A percentile compares a stretch with the other conserved stretches of the same genome.
phyloP scores from a whole-genome alignment of 352 stramenopile genomes.

The Phytophthora sojae region DNA sequence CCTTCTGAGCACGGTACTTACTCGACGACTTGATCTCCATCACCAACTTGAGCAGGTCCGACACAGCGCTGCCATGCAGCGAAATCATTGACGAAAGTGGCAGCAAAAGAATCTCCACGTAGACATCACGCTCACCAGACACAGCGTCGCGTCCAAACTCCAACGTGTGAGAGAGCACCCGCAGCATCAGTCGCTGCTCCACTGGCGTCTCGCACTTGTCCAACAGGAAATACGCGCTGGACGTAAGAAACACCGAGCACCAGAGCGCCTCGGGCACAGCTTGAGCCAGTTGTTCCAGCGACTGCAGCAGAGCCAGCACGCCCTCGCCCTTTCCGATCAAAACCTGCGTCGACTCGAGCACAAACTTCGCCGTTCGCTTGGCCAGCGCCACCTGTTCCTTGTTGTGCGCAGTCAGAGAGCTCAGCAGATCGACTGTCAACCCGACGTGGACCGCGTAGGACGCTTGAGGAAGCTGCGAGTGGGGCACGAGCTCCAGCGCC shows the following conservation, averaged over 20 bases:
- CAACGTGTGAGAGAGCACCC: slow-evolving; percentile 38
- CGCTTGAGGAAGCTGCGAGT: slow-evolving; percentile 18
- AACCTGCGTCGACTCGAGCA: slow-evolving; percentile 35
- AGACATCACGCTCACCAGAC: slow-evolving; percentile 37
- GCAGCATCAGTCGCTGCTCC: slow-evolving; percentile 59
- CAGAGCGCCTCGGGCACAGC: slow-evolving; percentile 36
- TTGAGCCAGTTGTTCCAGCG: slow-evolving; percentile 43
- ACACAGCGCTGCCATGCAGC: slow-evolving; percentile 33
- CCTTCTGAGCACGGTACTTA: slow-evolving; percentile 16
- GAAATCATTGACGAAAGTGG: slow-evolving; percentile 60
- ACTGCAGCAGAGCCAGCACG: slow-evolving; percentile 55
- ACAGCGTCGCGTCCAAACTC: slow-evolving; percentile 24
- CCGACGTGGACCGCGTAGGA: slow-evolving; percentile 50
- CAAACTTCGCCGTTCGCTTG: slow-evolving; percentile 18
- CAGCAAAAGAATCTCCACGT: slow-evolving; percentile 67
- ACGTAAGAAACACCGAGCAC: slow-evolving; percentile 49
- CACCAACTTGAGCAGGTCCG: slow-evolving; percentile 50
- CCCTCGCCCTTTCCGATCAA: slow-evolving; percentile 41
- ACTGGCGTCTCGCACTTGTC: slow-evolving; percentile 30
- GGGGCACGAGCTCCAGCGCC: slow-evolving; percentile 45
- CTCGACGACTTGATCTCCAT: slow-evolving; percentile 38
- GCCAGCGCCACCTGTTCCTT: slow-evolving; percentile 19
- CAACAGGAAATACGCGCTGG: slow-evolving; percentile 49
- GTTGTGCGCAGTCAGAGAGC: slow-evolving; percentile 8
- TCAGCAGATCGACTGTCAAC: slow-evolving; percentile 53